Base-by-base conservation (phyloP, 306 rosid species). In the Fragaria ananassa region DNA sequence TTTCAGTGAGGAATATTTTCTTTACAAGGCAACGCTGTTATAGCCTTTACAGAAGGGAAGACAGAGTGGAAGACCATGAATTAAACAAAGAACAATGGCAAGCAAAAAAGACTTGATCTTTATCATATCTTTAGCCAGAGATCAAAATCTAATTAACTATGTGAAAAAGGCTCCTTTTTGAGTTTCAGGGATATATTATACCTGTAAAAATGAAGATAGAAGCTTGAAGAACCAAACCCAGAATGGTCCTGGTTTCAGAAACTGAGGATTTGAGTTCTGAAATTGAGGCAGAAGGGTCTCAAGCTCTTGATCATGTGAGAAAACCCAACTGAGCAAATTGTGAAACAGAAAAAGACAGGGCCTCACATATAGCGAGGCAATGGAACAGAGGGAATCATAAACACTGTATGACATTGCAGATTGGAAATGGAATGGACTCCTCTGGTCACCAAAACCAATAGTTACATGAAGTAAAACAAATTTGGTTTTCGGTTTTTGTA, bases 11-110 rank as follows among this genome's bases (percentile, higher is more conserved):
- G 80, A 75, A 81, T 79, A 56, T 53, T 64, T 74, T 68, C 67
- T 75, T 80, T 80, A 70, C 71, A 70, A 80, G 58, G 53, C 74
- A 71, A 56, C 4, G n/a, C 68, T 54, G 29, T 73, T 76, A 63
- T 76, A 70, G 54, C 62, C 89, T 88, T 87, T 79, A 87, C 87
- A 91, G 85, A 77, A 72, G 71, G 69, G 66, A 76, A 34, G 78
- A 81, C 78, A 71, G 82, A 73, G 79, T 74, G 81, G 39, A 67
- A 9, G 70, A 75, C 54, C 78, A 31, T 3, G 39, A 5, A 44
- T 61, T 29, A 74, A 87, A 81, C 76, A 57, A 77, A 23, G 8
- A 71, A 46, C 45, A 68, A 39, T 17, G 68, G 60, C 57, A 74
- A 78, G 25, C 75, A 35, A 60, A 81, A 56, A 81, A 45, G 71